Evolutionary conservation across 1,284 basidiomycete species (phyloP), one percentile per base, ranked within the genome.

Genomic region (Moesziomyces sp.): DNA sequence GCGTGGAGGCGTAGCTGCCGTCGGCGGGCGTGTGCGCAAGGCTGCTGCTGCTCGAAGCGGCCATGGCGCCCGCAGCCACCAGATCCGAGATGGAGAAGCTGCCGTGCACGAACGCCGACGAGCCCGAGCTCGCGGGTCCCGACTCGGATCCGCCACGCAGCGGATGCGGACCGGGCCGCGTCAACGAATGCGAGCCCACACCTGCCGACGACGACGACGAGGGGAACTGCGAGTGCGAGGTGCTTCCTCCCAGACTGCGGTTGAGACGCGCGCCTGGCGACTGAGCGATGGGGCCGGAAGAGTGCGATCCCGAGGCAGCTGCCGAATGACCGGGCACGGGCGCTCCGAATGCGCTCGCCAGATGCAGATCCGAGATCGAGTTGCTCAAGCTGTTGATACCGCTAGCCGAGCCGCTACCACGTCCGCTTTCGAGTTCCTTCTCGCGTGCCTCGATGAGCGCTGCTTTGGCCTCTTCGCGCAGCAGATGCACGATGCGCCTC

Each of bases 401-500:
- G 43, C 58, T 65, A 0, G 35, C 50, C 14, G 33, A 45, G 14
- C 50, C 51, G 6, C 43, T 51, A 5, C 33, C 38, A 7, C 53
- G 24, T 8, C 55, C 53, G 18, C 13, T 35, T 4, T 47, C 43
- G 4, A 52, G 35, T 46, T 65, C 71, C 50, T 73, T 68, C 45
- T 68, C 65, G 21, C 52, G 54, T n/a, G 74, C 64, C 47, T 73
- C 59, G 28, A 67, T 7, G 38, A 67, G 16, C 44, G 71, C 76
- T 4, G 78, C 79, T 26, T 74, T 73, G 7, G 82, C 84, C 82
- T 99, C 96, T 85, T 99, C 96, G 51, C 93, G 89, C 67, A 98
- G 91, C 79, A 97, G 91, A 81, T 94, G 93, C 35, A 97, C 87
- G 42, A 97, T 90, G 77, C 94, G 91, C 38, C 94, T 89, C 47